These are phyloP conservation scores for Takakia lepidozioides DNA, from an alignment of 225 moss, liverwort and hornwort species.

Conservation along the genomic window DNA sequence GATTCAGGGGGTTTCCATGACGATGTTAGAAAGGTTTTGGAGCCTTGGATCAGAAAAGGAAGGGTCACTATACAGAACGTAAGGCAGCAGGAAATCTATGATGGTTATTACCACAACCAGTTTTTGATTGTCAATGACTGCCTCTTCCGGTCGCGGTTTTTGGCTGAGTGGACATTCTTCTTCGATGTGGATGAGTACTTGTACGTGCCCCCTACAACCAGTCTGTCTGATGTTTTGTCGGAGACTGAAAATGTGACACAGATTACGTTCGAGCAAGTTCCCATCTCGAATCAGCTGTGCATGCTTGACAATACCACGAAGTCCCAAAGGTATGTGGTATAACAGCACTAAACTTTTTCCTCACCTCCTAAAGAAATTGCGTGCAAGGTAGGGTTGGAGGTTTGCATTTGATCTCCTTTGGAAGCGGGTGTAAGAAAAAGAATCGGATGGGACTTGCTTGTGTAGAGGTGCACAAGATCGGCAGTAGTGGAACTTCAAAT, in stretches of 20 bases:
- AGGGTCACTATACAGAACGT: constrained; percentile 37
- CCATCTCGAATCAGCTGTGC: constrained; percentile 28
- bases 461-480: no score
- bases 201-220: constrained; percentile 11
- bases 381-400: constrained; percentile 28
- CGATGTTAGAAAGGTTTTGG: constrained; percentile 35
- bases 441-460: no score
- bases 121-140: constrained; percentile 59
- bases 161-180: constrained; percentile 61
- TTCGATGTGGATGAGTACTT: constrained; percentile 64
- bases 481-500: no score
- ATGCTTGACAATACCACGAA: constrained; percentile 16
- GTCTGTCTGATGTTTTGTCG: constrained; percentile 10
- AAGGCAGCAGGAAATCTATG: constrained; percentile 47
- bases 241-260: constrained; percentile 31
- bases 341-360: no score
- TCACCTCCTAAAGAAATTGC: no score
- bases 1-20: constrained; percentile 49
- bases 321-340: no score
- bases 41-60: constrained; percentile 44
- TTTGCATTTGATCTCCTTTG: no score
- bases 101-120: constrained; percentile 53
- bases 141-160: constrained; percentile 42
- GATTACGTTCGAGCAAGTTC: constrained; percentile 42
- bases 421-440: no score